Base-by-base conservation (phyloP, 75 land plant genomes). In the Picea glauca region DNA sequence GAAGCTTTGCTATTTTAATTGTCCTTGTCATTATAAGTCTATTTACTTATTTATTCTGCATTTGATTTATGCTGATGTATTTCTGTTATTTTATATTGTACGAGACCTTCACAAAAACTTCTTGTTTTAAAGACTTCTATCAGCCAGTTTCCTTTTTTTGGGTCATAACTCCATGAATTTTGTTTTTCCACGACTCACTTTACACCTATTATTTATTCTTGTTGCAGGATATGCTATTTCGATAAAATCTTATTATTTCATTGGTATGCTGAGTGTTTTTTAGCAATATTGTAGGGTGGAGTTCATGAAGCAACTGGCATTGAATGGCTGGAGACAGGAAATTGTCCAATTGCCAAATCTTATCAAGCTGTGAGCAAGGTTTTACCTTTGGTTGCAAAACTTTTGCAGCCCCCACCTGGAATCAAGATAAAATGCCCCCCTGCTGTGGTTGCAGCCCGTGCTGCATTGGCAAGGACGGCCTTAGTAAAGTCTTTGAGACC, bases 261-360 rank as follows among this genome's bases (percentile, higher is more conserved):
- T 50, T 9, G 56, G 9, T 50, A 50, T 9, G 56, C 56, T 50
- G 56, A 50, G 56, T 9, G 9, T 50, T 50, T 4, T 50, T 9
- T 50, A 9, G 72, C 56, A 9, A 50, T 13, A 31, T 17, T 77
- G 61, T 82, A 81, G 83, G 81, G 76, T 31, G 78, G 83, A 21
- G 60, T 81, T 3, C 99, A 97, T 77, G 98, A 98, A 77, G 88
- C 95, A 4, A 26, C 85, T 72, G 87, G 98, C 77, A 88, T 87
- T 72, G 99, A 98, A 72, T 98, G 99, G 99, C 84, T 98, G 31
- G 80, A 92, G 81, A 93, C 82, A 57, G 99, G 99, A 11, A 90
- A 95, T 18, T 98, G 99, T 78, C 99, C 99, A 0, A 93, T 98
- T 72, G 99, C 99, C 12, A 95, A 95, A 77, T 98, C 99, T 13